phyloP scores from a whole-genome alignment of 495 filamentous ascomycete species.

The Elaphomyces granulatus region DNA sequence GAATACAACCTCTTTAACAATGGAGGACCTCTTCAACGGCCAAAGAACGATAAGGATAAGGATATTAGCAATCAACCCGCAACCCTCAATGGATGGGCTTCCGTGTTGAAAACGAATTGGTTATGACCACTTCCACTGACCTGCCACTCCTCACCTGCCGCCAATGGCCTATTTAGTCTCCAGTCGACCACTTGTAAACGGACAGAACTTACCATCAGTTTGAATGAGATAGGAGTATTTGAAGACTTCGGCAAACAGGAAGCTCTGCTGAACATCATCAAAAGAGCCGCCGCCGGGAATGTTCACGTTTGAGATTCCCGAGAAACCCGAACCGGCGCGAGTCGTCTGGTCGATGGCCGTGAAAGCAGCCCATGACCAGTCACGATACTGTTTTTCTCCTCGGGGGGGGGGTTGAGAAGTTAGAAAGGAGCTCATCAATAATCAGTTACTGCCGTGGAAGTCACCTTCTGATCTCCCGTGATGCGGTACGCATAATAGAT shows the following conservation, averaged over 20 bases:
- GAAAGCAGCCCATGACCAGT: slow-evolving; percentile 81
- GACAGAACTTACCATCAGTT: slow-evolving; percentile 21
- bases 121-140: slow-evolving; percentile 37
- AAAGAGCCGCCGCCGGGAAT: slow-evolving; percentile 41
- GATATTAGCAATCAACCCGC: slow-evolving; percentile 4
- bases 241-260: slow-evolving; percentile 79
- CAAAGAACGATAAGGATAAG: background rate
- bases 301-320: slow-evolving; percentile 54
- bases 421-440: no score
- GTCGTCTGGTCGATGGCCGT: slow-evolving; percentile 51
- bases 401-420: no score
- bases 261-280: slow-evolving; percentile 68
- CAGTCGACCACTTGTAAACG: background rate
- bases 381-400: slow-evolving; percentile 65
- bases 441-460: no score
- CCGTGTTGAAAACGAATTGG: slow-evolving; percentile 59
- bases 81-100: slow-evolving; percentile 56
- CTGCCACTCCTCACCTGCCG: slow-evolving; percentile 39
- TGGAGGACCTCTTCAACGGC: background rate
- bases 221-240: slow-evolving; percentile 74
- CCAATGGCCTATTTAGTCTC: background rate
- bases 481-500: slow-evolving; percentile 79
- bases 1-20: background rate
- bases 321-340: slow-evolving; percentile 51
- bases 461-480: slow-evolving; percentile 46